Evolutionary conservation across 169 alveolate genomes (phyloP).

Genomic region (Plasmodium fragile): DNA sequence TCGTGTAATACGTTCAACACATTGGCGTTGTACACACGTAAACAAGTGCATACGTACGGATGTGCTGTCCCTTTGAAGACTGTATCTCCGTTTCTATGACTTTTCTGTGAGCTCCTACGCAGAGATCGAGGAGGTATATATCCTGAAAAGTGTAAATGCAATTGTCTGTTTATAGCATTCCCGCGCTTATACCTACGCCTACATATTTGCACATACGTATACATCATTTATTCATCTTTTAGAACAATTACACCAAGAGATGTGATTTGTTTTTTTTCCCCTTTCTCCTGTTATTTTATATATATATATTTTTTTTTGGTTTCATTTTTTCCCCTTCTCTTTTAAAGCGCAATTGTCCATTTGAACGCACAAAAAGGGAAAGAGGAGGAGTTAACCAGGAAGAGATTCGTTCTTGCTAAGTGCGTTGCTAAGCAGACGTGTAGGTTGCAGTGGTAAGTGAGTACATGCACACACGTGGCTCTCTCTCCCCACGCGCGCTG

Average conservation of each 20-base stretch:
- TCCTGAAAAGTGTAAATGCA: not conserved
- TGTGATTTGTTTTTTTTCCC: not conserved
- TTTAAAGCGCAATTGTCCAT: not conserved
- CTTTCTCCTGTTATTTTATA: not conserved
- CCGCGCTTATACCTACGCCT: not conserved
- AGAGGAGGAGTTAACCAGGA: not conserved
- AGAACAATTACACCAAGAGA: not conserved
- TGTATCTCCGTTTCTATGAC: not conserved
- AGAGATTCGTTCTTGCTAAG: not conserved
- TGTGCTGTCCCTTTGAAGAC: not conserved
- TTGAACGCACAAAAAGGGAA: not conserved
- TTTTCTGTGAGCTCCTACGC: not conserved
- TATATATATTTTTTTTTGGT: not conserved
- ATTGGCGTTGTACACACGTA: not conserved
- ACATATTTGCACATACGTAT: not conserved
- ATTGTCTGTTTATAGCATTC: not conserved
- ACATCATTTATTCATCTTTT: not conserved
- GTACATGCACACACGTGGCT: not conserved
- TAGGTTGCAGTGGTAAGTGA: not conserved
- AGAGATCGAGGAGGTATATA: not conserved
- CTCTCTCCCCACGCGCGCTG: not conserved
- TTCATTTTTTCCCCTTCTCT: not conserved
- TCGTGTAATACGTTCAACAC: not conserved
- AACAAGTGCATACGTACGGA: not conserved
- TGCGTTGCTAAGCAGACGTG: not conserved